phyloP scores from a whole-genome alignment of 1,284 basidiomycete genomes.

The Cutaneotrichosporon spelunceum region DNA sequence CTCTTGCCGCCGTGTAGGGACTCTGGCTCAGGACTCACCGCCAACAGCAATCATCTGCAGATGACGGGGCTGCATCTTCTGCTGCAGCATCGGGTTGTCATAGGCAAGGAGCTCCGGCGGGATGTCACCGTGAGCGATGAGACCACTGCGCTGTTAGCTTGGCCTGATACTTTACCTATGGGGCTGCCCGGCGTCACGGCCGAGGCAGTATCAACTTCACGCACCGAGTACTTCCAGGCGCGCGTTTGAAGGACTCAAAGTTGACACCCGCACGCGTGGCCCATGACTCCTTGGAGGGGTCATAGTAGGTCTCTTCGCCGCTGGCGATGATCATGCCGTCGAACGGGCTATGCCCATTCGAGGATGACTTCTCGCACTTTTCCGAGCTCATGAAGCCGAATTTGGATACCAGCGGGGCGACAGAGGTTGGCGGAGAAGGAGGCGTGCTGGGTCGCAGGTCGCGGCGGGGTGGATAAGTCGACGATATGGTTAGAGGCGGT shows the following conservation, averaged over 20 bases:
- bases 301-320: slow-evolving; percentile 33
- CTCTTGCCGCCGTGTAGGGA: background rate
- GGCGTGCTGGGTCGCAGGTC: background rate
- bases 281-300: slow-evolving; percentile 48
- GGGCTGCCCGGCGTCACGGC: too few relatives aligned
- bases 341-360: background rate
- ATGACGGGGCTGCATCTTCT: slow-evolving; percentile 51
- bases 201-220: slow-evolving; percentile 8
- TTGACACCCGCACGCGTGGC: slow-evolving; percentile 51
- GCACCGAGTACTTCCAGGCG: slow-evolving; percentile 48
- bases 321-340: background rate
- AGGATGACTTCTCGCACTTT: background rate
- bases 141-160: slow-evolving; percentile 26
- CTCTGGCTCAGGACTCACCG: slow-evolving; percentile 31
- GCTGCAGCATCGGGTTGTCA: slow-evolving; percentile 49
- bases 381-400: background rate
- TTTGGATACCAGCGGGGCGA: background rate
- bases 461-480: background rate
- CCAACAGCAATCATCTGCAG: slow-evolving; percentile 53
- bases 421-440: background rate
- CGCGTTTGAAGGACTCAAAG: slow-evolving; percentile 52
- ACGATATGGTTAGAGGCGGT: background rate
- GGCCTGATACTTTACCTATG: background rate
- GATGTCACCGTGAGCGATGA: slow-evolving; percentile 37
- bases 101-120: slow-evolving; percentile 32